Evolutionary conservation across 164 flowering plant genomes (phyloP).

Genomic region (Sextonia rubra): DNA sequence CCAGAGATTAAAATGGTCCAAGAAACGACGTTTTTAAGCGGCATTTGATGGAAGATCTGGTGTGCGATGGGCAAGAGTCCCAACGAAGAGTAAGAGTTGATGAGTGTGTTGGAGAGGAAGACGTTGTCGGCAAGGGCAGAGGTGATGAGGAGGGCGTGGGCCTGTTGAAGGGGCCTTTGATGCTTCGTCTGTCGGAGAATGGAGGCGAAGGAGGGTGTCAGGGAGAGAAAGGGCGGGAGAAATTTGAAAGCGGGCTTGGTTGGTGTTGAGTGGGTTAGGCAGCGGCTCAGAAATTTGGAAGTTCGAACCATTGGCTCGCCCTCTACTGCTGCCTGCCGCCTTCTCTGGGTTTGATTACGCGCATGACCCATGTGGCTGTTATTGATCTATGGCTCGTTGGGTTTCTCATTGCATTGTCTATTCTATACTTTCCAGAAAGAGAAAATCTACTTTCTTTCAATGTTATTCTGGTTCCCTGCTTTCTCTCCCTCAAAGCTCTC

Average conservation of each 20-base stretch:
- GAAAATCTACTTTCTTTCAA: too few relatives aligned
- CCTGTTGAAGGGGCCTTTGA: slow-evolving; percentile 27
- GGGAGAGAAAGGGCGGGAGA: neutral
- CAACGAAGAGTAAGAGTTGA: slow-evolving; percentile 27
- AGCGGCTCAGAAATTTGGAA: slow-evolving; percentile 4
- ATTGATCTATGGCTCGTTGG: too few relatives aligned
- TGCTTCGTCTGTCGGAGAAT: slow-evolving; percentile 25
- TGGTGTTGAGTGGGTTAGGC: slow-evolving; percentile 4
- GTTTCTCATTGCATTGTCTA: too few relatives aligned
- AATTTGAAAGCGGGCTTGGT: neutral
- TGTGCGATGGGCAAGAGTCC: slow-evolving; percentile 19
- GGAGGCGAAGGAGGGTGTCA: slow-evolving; percentile 17
- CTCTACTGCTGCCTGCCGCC: too few relatives aligned
- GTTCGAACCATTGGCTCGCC: neutral
- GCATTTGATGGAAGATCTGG: slow-evolving; percentile 20
- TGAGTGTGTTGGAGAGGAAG: slow-evolving; percentile 34
- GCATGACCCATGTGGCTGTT: too few relatives aligned
- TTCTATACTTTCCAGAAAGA: too few relatives aligned
- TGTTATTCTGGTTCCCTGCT: too few relatives aligned
- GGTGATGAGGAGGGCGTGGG: slow-evolving; percentile 29
- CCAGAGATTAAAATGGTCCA: slow-evolving; percentile 44
- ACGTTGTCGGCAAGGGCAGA: slow-evolving; percentile 24
- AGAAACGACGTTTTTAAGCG: slow-evolving; percentile 33
- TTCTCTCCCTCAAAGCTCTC: too few relatives aligned
- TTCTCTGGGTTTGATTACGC: too few relatives aligned